A percentile compares a stretch with the other conserved stretches of the same genome.
phyloP scores from a whole-genome alignment of 2,329 filamentous ascomycete genomes.

The Rhinocladiella similis region DNA sequence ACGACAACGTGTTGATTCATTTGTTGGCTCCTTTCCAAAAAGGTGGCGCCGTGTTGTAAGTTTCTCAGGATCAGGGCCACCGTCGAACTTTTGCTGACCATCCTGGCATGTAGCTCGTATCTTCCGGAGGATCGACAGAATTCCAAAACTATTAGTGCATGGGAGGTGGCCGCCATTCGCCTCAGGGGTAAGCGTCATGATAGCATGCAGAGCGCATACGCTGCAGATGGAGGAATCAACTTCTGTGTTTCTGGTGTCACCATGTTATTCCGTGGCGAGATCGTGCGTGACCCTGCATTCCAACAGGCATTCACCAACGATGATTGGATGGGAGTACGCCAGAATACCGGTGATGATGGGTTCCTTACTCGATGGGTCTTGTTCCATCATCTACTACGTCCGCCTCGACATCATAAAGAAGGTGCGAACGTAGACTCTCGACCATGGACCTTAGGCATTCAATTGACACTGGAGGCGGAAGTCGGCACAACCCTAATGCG shows the following conservation, averaged over 20 bases:
- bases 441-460: conserved; percentile 5
- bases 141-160: not conserved
- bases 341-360: conserved; percentile 6
- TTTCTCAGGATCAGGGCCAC: not conserved
- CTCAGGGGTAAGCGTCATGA: conserved; percentile 5
- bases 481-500: conserved; percentile 6
- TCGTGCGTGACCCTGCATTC: conserved; percentile 1
- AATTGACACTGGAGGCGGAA: conserved; percentile 3
- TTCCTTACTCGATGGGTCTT: conserved; percentile 9
- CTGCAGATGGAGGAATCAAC: conserved; percentile 7
- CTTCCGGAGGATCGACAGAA: not conserved
- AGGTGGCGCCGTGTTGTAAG: not conserved
- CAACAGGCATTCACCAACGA: conserved; percentile 4
- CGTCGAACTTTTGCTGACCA: not conserved
- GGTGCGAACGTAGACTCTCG: not conserved
- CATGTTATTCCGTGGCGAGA: conserved; percentile 1
- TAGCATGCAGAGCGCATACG: conserved; percentile 8
- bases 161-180: conserved; percentile 9
- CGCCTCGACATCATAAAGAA: not conserved
- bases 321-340: conserved; percentile 3
- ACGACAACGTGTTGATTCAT: not conserved
- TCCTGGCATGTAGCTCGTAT: not conserved
- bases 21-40: conserved; percentile 7
- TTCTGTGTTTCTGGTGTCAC: conserved; percentile 8
- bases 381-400: conserved; percentile 1